Conservation (phyloP, 1,284 basidiomycete genomes). For the Irpex rosettiformis region DNA sequence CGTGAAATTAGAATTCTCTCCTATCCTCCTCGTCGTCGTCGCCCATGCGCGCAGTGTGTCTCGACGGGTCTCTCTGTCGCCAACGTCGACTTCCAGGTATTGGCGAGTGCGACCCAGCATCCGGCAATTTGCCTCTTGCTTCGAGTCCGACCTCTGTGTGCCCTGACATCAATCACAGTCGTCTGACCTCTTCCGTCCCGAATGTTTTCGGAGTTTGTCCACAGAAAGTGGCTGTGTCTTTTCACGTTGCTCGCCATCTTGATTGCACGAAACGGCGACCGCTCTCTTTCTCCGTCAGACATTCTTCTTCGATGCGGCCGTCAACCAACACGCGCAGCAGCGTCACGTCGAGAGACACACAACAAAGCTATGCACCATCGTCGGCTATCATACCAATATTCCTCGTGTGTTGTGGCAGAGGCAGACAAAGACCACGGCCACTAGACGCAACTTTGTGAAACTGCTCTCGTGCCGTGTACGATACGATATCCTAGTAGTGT, state of each 20-base stretch:
- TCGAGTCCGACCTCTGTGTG: not conserved
- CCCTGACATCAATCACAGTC: not conserved
- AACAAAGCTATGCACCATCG: not conserved
- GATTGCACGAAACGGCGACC: not conserved
- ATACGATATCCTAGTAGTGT: not conserved
- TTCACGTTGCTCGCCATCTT: not conserved
- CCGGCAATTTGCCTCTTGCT: not conserved
- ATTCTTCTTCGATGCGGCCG: not conserved
- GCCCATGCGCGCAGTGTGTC: not conserved
- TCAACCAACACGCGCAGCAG: too few relatives aligned
- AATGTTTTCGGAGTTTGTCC: not conserved
- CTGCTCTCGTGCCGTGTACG: not conserved
- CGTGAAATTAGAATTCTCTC: not conserved
- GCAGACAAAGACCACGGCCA: too few relatives aligned
- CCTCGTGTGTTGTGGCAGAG: not conserved
- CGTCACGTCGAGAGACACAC: too few relatives aligned
- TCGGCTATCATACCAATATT: not conserved
- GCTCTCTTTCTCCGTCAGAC: not conserved
- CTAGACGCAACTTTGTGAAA: too few relatives aligned
- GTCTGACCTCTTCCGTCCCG: constrained; percentile 3
- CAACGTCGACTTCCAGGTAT: not conserved
- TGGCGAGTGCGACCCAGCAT: not conserved
- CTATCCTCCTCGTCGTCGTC: not conserved
- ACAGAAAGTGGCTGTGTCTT: not conserved
- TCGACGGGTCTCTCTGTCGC: not conserved